A percentile compares a stretch with the other conserved stretches of the same genome.
Conservation (phyloP, 495 filamentous ascomycete genomes). For the Aspergillus heteromorphus region DNA sequence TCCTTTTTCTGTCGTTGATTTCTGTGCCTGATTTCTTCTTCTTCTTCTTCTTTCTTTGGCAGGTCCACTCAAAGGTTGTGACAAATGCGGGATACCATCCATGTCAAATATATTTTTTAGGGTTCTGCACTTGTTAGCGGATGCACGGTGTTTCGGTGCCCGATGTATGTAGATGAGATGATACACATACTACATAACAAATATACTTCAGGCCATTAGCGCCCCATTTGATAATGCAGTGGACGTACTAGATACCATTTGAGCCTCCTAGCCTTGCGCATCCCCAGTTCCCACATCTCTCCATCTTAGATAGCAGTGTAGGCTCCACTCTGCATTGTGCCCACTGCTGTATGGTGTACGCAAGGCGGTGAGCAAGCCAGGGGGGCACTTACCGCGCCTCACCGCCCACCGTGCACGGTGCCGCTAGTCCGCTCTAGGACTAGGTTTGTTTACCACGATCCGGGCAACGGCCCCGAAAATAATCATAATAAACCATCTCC, state of each 20-base stretch:
- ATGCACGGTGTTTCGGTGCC: not conserved
- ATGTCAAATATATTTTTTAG: not conserved
- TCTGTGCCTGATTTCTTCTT: too few species aligned
- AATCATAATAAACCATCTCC: constrained; percentile 22
- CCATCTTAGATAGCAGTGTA: not conserved
- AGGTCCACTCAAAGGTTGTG: too few species aligned
- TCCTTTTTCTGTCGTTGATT: too few species aligned
- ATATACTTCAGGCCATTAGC: too few species aligned
- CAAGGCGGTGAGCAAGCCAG: constrained; percentile 12
- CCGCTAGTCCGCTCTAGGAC: constrained; percentile 22
- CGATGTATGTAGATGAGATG: not conserved
- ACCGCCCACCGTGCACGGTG: constrained; percentile 6
- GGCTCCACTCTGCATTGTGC: not conserved
- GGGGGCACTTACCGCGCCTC: constrained; percentile 3
- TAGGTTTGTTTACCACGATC: constrained; percentile 38
- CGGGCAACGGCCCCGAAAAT: constrained; percentile 30
- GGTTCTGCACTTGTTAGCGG: not conserved
- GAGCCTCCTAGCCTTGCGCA: not conserved
- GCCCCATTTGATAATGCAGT: too few species aligned
- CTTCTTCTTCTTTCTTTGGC: too few species aligned
- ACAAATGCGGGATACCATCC: not conserved
- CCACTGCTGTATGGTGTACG: not conserved
- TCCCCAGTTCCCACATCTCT: not conserved
- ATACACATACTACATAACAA: too few species aligned
- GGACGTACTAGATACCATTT: not conserved